Evolutionary conservation across 495 filamentous ascomycete genomes (phyloP), one percentile per base, ranked within the genome.

Genomic region (Trypethelium eluteriae): DNA sequence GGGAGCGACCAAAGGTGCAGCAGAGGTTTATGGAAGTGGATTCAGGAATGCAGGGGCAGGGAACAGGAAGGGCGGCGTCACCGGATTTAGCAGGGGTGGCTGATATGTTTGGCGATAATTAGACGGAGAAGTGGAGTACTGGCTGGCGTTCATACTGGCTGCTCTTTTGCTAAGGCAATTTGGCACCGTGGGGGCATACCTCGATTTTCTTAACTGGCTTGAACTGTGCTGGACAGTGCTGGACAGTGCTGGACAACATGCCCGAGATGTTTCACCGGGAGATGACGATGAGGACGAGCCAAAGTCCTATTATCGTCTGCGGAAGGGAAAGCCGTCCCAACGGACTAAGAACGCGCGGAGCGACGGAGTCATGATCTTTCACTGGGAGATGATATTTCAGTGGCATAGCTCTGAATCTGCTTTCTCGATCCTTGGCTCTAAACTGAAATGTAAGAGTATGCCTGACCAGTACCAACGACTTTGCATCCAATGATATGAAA

Each of bases 31-130:
- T 72, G 69, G 73, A 68, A 62, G 69, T 76, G 14, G 84, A 87
- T 65, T 81, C 83, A 66, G 70, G 69, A 2, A 67, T 66, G 25
- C 67, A 66, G 18, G 73, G 63, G 6, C 25, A 3, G 53, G 53
- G 3, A 36, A 59, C 18, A n/a, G 49, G 49, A n/a, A 53, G 14
- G 32, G 36, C 7, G 4, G 53, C 34, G 25, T 59, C 53, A 5
- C 53, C 53, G 11, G 85, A 88, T 73, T 76, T 90, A 36, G 82
- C 81, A 35, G 87, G 86, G 2, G 78, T 90, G 39, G 85, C 85
- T 39, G 86, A 87, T 70, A 84, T 90, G 82, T 90, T 90, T 76
- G 84, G 64, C n/a, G 68, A 56, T 25, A 66, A 7, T 1, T 70
- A 53, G n/a, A 18, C 11, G 49, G n/a, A n/a, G 11, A n/a, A 9